These are phyloP conservation scores for Paulownia fortunei DNA, from an alignment of 257 asterid genomes.

Conservation along the genomic window DNA sequence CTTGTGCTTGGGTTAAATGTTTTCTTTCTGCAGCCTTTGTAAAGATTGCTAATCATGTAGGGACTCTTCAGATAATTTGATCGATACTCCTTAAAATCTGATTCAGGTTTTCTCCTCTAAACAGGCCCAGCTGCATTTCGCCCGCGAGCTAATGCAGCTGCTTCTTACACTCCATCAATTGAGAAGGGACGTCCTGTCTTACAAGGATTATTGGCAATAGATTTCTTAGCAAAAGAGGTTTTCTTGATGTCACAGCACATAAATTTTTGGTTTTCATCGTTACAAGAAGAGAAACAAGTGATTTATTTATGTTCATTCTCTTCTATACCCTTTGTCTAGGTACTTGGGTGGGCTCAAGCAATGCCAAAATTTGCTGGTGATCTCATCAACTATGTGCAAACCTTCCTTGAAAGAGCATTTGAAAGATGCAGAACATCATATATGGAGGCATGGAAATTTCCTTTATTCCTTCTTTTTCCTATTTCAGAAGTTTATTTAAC, in stretches of 20 bases:
- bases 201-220: conserved; percentile 96
- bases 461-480: conserved; percentile 24
- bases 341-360: conserved; percentile 99
- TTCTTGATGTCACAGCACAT: conserved; percentile 19
- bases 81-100: conserved; percentile 19
- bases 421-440: conserved; percentile 99
- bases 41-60: conserved; percentile 17
- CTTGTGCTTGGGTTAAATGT: conserved; percentile 22
- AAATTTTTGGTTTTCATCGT: conserved; percentile 13
- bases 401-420: conserved; percentile 95
- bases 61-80: conserved; percentile 15
- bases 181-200: conserved; percentile 96
- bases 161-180: conserved; percentile 71
- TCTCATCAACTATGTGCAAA: conserved; percentile 86
- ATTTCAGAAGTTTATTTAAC: conserved; percentile 29
- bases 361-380: conserved; percentile 96
- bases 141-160: conserved; percentile 85
- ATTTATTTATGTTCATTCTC: conserved; percentile 16
- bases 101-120: conserved; percentile 24
- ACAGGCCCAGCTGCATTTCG: conserved; percentile 99
- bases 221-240: conserved; percentile 96
- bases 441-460: conserved; percentile 75
- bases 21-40: conserved; percentile 12
- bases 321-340: conserved; percentile 55
- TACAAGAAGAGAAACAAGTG: conserved; percentile 21